Evolutionary conservation across 257 asterid genomes (phyloP), one percentile per base, ranked within the genome.

Genomic region (Nicotiana tomentosiformis): DNA sequence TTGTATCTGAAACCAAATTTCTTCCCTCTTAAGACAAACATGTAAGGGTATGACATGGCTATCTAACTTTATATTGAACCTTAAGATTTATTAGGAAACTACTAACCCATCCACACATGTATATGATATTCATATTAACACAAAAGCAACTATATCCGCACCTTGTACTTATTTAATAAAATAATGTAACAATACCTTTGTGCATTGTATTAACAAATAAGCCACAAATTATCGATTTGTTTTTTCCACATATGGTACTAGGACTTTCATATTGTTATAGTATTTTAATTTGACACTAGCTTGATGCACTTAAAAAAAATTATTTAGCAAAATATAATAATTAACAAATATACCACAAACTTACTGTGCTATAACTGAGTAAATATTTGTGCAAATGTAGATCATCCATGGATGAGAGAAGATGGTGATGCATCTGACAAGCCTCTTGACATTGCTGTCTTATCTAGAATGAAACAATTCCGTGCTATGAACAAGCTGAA

Each of bases 361-460:
- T 53, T 51, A 72, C 61, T 43, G 78, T 46, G 49, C 79, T 49
- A 49, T 49, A 15, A 15, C 80, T 49, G 10, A 49, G 1, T 23
- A 46, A 72, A 46, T 23, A 26, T 66, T 77, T 37, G 33, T 62
- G 51, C 32, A 60, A 81, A 83, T 84, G 84, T 86, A 95, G 99
- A 89, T 85, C 99, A 95, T 92, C 97, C 98, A 66, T 95, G 99
- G 99, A 90, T 93, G 93, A 90, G 97, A 88, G 99, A 91, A 92
- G 98, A 93, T 20, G 98, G 98, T 60, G 97, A 93, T 87, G 99
- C 97, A 88, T 89, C 99, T 66, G 98, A 95, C 87, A 90, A 91
- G 88, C 97, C 97, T 84, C 94, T 95, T 78, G 99, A 95, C 83
- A 88, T 91, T 85, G 95, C 99, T 67, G 99, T 93, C 60, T 89